Evolutionary conservation across 139 green algal genomes (phyloP).

Genomic region (Spirogloea muscicola): DNA sequence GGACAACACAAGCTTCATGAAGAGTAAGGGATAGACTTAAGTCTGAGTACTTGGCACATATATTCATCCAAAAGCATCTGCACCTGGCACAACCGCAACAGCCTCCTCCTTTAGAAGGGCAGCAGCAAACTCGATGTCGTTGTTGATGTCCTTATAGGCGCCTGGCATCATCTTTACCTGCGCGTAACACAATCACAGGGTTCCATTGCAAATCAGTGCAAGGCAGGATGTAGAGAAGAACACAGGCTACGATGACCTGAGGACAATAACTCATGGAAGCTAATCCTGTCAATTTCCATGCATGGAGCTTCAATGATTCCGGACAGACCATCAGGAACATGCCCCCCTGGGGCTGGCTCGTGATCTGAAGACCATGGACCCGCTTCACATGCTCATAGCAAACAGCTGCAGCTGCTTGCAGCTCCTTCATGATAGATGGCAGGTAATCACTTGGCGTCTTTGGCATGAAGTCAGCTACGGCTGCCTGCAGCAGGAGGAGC

Average conservation of each 20-base stretch:
- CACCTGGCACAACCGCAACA: constrained; percentile 41
- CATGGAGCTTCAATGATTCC: no score
- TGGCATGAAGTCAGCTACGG: constrained; percentile 21
- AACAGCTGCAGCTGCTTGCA: constrained; percentile 2
- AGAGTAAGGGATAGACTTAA: background rate
- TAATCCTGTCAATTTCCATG: no score
- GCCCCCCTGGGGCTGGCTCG: constrained; percentile 30
- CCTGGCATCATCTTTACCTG: background rate
- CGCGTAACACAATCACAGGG: background rate
- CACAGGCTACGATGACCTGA: no score
- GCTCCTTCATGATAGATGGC: background rate
- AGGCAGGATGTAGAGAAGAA: no score
- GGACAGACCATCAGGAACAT: constrained; percentile 51
- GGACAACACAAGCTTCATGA: background rate
- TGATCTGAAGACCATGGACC: constrained; percentile 24
- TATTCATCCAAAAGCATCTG: constrained; percentile 9
- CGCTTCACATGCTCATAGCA: constrained; percentile 2
- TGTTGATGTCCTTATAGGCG: background rate
- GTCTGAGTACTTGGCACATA: background rate
- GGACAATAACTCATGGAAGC: no score
- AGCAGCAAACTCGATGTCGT: constrained; percentile 26
- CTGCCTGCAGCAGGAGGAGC: constrained; percentile 27
- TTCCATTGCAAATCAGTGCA: no score
- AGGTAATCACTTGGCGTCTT: constrained; percentile 24
- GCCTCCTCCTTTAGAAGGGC: constrained; percentile 36